Base-by-base conservation (phyloP, 306 rosid species). In the Pterocarpus macrocarpus region DNA sequence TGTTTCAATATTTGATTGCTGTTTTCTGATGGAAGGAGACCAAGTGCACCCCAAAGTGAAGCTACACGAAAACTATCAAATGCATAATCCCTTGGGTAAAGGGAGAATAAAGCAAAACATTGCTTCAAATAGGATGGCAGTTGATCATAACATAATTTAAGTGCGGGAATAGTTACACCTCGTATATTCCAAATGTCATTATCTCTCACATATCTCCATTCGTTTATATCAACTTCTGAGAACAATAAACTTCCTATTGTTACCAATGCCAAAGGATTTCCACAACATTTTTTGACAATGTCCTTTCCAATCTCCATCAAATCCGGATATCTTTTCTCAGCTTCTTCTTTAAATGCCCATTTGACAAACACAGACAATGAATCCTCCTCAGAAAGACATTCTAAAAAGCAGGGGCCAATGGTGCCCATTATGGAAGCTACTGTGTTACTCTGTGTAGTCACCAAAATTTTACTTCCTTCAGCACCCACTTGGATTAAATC, bases 201-300 rank as follows among this genome's bases (percentile, higher is more conserved):
- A 47, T 85, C 87, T 22, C 65, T 75, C 4, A 82, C 58, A 45
- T 0, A 35, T 69, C 33, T 39, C 85, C 77, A 82, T 11, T 50
- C 67, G 0, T 5, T 9, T 47, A 14, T 16, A 1, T 68, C 32
- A 15, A 12, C 12, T 57, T 82, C 68, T 14, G 16, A 58, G 28
- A 56, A 82, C 1, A 75, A 28, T 69, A 15, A 49, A 59, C 85
- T 35, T 0, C 80, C 88, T 8, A 85, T 6, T 41, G 87, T 88
- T 36, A 81, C 84, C 78, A 82, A 32, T 0, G 83, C 87, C 66
- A 88, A 75, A 2, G 85, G 87, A 72, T 79, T 66, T 34, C 87
- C 87, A 5, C 7, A 3, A 15, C 88, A 82, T 47, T 79, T 87
- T 39, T 30, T 38, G n/a, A 45, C 85, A 65, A 85, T 82, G 17